These are phyloP conservation scores for Mortierella sp. DNA, from an alignment of 371 early-diverging fungal species.

Conservation along the genomic window DNA sequence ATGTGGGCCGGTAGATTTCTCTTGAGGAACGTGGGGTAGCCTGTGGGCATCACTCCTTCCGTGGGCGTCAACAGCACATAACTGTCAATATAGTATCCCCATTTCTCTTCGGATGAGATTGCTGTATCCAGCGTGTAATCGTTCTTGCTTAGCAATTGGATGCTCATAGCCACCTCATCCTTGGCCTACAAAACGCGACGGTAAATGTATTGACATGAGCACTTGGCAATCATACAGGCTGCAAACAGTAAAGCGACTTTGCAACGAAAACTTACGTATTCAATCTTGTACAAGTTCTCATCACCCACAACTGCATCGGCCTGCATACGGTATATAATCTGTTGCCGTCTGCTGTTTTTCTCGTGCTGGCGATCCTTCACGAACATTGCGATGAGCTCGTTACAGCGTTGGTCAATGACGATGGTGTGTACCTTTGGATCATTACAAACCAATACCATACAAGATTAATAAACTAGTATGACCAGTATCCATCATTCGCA, in stretches of 20 bases:
- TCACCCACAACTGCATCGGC: conserved; percentile 84
- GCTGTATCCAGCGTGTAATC: conserved; percentile 81
- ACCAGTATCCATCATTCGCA: too few species aligned
- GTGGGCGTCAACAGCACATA: conserved; percentile 85
- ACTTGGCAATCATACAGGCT: too few species aligned
- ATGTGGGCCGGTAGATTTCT: conserved; percentile 59
- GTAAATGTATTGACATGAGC: neutral
- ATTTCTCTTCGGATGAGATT: conserved; percentile 87
- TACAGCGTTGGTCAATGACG: conserved; percentile 62
- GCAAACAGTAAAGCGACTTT: too few species aligned
- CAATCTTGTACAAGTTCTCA: conserved; percentile 86
- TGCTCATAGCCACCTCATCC: conserved; percentile 74
- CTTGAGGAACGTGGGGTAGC: conserved; percentile 73
- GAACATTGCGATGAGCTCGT: conserved; percentile 73
- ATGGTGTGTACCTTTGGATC: conserved; percentile 60
- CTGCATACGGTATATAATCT: conserved; percentile 84
- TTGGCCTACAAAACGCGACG: conserved; percentile 55
- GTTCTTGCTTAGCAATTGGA: conserved; percentile 87
- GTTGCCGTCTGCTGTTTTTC: conserved; percentile 72
- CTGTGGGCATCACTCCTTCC: conserved; percentile 70
- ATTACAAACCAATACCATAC: too few species aligned
- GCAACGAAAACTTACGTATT: conserved; percentile 72
- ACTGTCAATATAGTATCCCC: conserved; percentile 93
- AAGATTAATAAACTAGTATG: neutral
- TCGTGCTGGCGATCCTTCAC: conserved; percentile 60